Evolutionary conservation across 2,329 filamentous ascomycete genomes (phyloP).

Genomic region (Plenodomus biglobosus): DNA sequence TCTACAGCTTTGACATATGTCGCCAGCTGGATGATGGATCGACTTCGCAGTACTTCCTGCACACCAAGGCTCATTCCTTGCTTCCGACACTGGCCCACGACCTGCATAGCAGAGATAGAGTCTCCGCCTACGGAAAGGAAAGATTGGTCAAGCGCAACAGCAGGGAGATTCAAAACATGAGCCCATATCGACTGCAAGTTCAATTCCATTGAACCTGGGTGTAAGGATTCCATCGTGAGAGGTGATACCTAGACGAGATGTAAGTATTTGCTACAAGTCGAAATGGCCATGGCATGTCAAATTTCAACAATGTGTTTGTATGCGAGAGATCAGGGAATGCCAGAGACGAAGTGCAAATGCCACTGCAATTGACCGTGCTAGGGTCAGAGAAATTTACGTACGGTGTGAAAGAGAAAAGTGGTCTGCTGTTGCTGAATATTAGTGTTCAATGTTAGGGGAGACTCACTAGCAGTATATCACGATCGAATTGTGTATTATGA

Average conservation of each 20-base stretch:
- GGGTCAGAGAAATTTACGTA: too few species aligned
- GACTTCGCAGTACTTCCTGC: conserved; percentile 52
- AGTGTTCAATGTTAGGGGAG: background rate
- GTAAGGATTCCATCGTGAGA: conserved; percentile 6
- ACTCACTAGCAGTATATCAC: too few species aligned
- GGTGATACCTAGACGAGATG: conserved; percentile 5
- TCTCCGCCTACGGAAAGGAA: conserved; percentile 53
- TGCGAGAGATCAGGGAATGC: too few species aligned
- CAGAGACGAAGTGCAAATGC: too few species aligned
- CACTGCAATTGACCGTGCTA: too few species aligned
- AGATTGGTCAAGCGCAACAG: conserved; percentile 31
- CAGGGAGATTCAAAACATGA: conserved; percentile 34
- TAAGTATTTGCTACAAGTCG: background rate
- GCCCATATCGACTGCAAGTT: conserved; percentile 33
- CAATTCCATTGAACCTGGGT: conserved; percentile 16
- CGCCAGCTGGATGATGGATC: conserved; percentile 46
- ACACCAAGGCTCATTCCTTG: conserved; percentile 50
- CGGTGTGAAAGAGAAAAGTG: conserved; percentile 5
- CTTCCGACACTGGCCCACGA: conserved; percentile 52
- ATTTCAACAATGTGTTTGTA: too few species aligned
- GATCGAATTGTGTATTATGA: too few species aligned
- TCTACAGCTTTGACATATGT: conserved; percentile 23
- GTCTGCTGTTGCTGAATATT: conserved; percentile 12
- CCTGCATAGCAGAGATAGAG: conserved; percentile 55
- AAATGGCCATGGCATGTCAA: background rate